Conservation (phyloP, 371 early-diverging fungal species). For the Thermomucor indicae-seudaticae region DNA sequence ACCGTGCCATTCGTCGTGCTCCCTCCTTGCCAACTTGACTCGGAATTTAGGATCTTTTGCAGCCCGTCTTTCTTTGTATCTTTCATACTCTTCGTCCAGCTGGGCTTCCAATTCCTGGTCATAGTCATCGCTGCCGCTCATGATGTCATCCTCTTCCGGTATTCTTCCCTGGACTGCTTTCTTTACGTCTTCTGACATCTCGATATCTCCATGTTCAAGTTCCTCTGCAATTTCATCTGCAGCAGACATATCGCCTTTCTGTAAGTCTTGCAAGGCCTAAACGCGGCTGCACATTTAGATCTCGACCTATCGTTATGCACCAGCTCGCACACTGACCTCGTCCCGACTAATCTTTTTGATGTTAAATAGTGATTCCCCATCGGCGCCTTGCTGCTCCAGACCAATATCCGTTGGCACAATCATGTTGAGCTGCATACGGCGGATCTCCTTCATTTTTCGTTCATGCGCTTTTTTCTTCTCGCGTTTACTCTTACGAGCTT, state of each 20-base stretch:
- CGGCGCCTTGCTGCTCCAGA: slow-evolving; percentile 67
- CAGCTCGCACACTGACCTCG: slow-evolving; percentile 18
- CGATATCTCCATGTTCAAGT: slow-evolving; percentile 22
- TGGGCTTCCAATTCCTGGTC: slow-evolving; percentile 63
- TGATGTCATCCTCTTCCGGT: slow-evolving; percentile 35
- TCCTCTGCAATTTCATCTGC: slow-evolving; percentile 46
- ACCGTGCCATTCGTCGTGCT: slow-evolving; percentile 70
- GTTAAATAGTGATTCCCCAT: slow-evolving; percentile 57
- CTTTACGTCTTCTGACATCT: slow-evolving; percentile 23
- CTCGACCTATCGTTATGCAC: background rate
- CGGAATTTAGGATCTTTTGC: slow-evolving; percentile 74
- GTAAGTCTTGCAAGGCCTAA: slow-evolving; percentile 37
- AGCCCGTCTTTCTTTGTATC: slow-evolving; percentile 66
- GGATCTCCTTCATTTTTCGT: slow-evolving; percentile 77
- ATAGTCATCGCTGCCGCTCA: slow-evolving; percentile 39
- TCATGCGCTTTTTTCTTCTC: slow-evolving; percentile 64
- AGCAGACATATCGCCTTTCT: slow-evolving; percentile 53
- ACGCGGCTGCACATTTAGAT: no score
- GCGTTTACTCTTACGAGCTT: slow-evolving; percentile 54
- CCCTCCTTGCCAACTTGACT: slow-evolving; percentile 62
- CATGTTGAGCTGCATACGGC: slow-evolving; percentile 92
- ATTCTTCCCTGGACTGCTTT: slow-evolving; percentile 27
- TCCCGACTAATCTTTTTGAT: slow-evolving; percentile 54
- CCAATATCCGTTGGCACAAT: slow-evolving; percentile 85
- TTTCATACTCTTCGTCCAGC: slow-evolving; percentile 70